Base-by-base conservation (phyloP, 805 yeast species). In the Candida oleophila region DNA sequence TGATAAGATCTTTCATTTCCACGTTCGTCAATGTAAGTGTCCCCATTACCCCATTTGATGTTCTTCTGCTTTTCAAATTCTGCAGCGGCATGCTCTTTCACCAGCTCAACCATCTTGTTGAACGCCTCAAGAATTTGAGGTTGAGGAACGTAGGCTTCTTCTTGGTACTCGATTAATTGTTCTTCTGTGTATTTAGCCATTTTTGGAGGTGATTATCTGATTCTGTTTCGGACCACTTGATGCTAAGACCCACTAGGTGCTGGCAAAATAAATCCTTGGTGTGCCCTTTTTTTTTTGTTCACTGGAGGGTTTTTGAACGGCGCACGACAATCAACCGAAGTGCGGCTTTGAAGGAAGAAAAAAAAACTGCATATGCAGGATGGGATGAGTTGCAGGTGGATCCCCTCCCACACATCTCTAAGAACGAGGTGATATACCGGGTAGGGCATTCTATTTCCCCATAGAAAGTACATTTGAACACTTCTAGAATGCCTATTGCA, bases 181-280 rank as follows among this genome's bases (percentile, higher is more conserved):
- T 85, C 88, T 63, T 82, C 85, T 38, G 89, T 82, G 71, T 85
- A 87, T 65, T 76, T 78, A 48, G 68, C 73, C 78, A 80, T 81
- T 57, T 49, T 65, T 28, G 19, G n/a, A 28, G 12, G 11, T 25
- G 30, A 25, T 16, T 21, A 7, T 21, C 30, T 21, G 25, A 25
- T 25, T n/a, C 30, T 25, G 30, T 11, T 25, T 25, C 9, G 5
- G 30, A 11, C 5, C 30, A 25, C 30, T 25, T 25, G 30, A 7
- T 25, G 30, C 30, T 7, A 5, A 7, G 30, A 25, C n/a, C n/a
- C n/a, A n/a, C n/a, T n/a, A 25, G 30, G 30, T 25, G 30, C 30
- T 25, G 30, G 30, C 11, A 11, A 25, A 25, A 25, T 25, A 25
- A 25, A 25, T 25, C 30, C 30, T 25, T 25, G n/a, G n/a, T n/a